A percentile compares a stretch with the other conserved stretches of the same genome.
Conservation (phyloP, 140 eudicot genomes). For the Bidens hawaiensis region DNA sequence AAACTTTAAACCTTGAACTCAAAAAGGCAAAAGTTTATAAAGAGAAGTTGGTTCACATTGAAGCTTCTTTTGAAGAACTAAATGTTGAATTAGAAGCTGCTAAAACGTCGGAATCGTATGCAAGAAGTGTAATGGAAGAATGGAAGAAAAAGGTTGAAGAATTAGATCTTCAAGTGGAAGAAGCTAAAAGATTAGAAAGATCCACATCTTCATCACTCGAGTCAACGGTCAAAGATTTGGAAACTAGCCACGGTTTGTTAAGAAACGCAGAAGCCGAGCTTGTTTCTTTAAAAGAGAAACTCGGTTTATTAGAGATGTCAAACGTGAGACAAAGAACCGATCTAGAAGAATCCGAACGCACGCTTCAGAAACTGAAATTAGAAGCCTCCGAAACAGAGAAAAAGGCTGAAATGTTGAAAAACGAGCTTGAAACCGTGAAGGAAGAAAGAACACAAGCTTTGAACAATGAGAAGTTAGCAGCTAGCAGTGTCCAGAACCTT, state of each 20-base stretch:
- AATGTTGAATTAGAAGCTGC: slow-evolving; percentile 88
- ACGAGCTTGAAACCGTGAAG: slow-evolving; percentile 65
- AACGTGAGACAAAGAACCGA: slow-evolving; percentile 55
- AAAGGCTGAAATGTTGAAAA: slow-evolving; percentile 41
- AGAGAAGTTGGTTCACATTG: slow-evolving; percentile 53
- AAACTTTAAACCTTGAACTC: slow-evolving; percentile 48
- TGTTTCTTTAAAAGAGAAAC: slow-evolving; percentile 73
- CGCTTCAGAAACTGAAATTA: slow-evolving; percentile 40
- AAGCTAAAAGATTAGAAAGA: slow-evolving; percentile 73
- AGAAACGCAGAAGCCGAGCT: slow-evolving; percentile 71
- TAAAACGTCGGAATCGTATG: slow-evolving; percentile 80
- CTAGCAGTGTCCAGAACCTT: slow-evolving; percentile 64
- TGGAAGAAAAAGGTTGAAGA: slow-evolving; percentile 72
- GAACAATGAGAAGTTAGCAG: slow-evolving; percentile 84
- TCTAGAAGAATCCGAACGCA: slow-evolving; percentile 59
- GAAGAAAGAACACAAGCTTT: slow-evolving; percentile 68
- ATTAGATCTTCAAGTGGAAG: slow-evolving; percentile 55
- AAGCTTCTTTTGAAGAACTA: slow-evolving; percentile 60
- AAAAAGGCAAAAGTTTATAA: slow-evolving; percentile 44
- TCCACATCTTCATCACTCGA: slow-evolving; percentile 75
- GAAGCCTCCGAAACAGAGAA: slow-evolving; percentile 57
- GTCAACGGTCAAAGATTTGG: slow-evolving; percentile 70
- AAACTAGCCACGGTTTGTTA: slow-evolving; percentile 54
- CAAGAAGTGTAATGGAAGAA: slow-evolving; percentile 68
- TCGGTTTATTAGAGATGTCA: slow-evolving; percentile 72